phyloP scores from a whole-genome alignment of 768 basidiomycete genomes.

The Phaffia tasmanica region DNA sequence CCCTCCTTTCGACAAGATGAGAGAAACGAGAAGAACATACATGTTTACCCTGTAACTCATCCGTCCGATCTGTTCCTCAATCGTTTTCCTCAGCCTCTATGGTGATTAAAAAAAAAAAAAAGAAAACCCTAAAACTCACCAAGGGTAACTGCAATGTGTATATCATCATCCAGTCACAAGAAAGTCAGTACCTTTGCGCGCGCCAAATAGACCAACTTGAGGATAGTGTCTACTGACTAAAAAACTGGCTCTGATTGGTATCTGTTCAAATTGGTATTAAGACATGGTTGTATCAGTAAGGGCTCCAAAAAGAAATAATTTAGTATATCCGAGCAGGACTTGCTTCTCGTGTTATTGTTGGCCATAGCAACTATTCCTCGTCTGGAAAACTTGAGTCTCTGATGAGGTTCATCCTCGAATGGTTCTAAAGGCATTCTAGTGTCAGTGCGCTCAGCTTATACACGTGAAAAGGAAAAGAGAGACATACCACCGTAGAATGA shows the following conservation, averaged over 20 bases:
- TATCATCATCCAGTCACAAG: too few relatives aligned
- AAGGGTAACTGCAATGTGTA: too few relatives aligned
- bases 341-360: constrained; percentile 54
- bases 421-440: constrained; percentile 48
- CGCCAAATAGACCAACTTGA: neutral
- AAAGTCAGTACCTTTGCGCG: too few relatives aligned
- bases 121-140: too few relatives aligned
- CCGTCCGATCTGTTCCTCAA: constrained; percentile 84
- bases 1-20: neutral
- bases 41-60: constrained; percentile 86
- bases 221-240: neutral
- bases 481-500: constrained; percentile 77
- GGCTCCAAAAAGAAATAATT: neutral
- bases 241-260: constrained; percentile 85
- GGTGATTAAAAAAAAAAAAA: too few relatives aligned
- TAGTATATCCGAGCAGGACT: neutral
- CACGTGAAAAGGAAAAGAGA: neutral
- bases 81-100: constrained; percentile 14
- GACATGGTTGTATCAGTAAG: neutral
- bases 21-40: neutral
- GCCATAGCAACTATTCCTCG: constrained; percentile 92
- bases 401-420: constrained; percentile 89
- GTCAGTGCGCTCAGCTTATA: neutral
- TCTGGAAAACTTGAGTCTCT: constrained; percentile 74
- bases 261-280: constrained; percentile 34